Percentiles rank a stretch among this genome's conserved stretches.
Evolutionary conservation across 495 filamentous ascomycete genomes (phyloP).

Genomic region (Parmelia sp.): DNA sequence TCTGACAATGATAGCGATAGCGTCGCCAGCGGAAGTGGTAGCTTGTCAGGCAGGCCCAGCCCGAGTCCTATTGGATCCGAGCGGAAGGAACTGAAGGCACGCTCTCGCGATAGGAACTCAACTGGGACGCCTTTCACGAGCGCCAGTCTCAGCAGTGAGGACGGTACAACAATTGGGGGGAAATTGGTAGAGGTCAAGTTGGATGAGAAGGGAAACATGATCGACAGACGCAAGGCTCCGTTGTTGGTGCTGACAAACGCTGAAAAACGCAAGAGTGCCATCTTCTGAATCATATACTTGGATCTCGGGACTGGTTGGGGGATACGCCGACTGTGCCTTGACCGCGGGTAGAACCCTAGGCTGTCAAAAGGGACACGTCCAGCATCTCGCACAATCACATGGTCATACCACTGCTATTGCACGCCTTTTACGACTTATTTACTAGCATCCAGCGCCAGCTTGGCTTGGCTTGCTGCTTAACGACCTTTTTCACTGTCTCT

Average conservation of each 20-base stretch:
- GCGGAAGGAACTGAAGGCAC: constrained; percentile 58
- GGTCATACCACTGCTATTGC: constrained; percentile 15
- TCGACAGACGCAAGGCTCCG: constrained; percentile 70
- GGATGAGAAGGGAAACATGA: constrained; percentile 34
- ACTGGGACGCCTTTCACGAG: constrained; percentile 49
- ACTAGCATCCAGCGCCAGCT: constrained; percentile 9
- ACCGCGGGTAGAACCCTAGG: constrained; percentile 20
- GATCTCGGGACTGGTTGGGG: not conserved
- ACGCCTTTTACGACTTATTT: constrained; percentile 25
- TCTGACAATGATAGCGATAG: constrained; percentile 76
- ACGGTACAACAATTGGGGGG: constrained; percentile 45
- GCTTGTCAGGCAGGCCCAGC: constrained; percentile 68
- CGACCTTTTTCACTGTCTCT: constrained; percentile 23
- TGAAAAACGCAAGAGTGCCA: constrained; percentile 81
- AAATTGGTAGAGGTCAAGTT: constrained; percentile 46
- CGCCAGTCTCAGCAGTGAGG: constrained; percentile 58
- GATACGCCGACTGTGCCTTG: not conserved
- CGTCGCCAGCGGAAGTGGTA: constrained; percentile 70
- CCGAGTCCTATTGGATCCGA: constrained; percentile 87
- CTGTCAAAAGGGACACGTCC: constrained; percentile 1
- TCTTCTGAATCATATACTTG: constrained; percentile 37
- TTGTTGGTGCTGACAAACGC: constrained; percentile 82
- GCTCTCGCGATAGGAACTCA: constrained; percentile 55
- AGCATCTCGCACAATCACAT: not conserved
- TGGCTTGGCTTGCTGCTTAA: constrained; percentile 18